A percentile compares a stretch with the other conserved stretches of the same genome.
Evolutionary conservation across 2,329 filamentous ascomycete genomes (phyloP).

Genomic region (Pseudogymnoascus sp.): DNA sequence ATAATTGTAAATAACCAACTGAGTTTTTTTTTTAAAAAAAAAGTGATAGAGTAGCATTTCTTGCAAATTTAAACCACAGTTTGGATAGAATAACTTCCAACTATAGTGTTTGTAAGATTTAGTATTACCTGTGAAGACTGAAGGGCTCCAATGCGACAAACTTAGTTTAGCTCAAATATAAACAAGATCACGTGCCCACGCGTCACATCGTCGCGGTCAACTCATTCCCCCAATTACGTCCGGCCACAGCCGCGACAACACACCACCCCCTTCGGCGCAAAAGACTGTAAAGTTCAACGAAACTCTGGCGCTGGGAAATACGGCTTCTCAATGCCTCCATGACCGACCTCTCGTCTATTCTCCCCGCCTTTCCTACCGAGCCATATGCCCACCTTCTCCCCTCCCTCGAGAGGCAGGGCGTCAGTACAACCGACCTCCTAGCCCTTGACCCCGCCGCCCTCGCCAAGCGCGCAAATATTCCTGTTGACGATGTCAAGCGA

Average conservation of each 20-base stretch:
- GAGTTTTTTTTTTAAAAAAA: too few relatives aligned
- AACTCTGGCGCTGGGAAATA: not conserved
- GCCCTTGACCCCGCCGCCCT: conserved; percentile 76
- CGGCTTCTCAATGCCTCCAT: conserved; percentile 43
- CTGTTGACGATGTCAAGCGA: conserved; percentile 70
- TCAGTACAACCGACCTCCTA: conserved; percentile 79
- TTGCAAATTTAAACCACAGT: not conserved
- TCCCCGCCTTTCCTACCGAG: conserved; percentile 69
- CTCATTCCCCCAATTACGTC: not conserved
- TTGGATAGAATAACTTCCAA: not conserved
- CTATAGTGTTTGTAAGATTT: not conserved
- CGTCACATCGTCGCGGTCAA: not conserved
- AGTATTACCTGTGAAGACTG: not conserved
- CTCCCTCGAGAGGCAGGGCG: conserved; percentile 66
- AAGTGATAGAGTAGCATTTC: too few relatives aligned
- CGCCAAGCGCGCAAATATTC: conserved; percentile 76
- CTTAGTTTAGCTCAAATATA: not conserved
- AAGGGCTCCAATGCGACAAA: not conserved
- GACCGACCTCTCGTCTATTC: conserved; percentile 77
- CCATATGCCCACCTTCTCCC: conserved; percentile 69
- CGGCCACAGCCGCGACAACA: not conserved
- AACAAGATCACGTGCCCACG: not conserved
- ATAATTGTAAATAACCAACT: too few relatives aligned
- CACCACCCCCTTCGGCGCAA: not conserved
- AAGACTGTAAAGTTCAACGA: conserved; percentile 18